Conservation (phyloP, 495 filamentous ascomycete species). For the Trypethelium eluteriae region DNA sequence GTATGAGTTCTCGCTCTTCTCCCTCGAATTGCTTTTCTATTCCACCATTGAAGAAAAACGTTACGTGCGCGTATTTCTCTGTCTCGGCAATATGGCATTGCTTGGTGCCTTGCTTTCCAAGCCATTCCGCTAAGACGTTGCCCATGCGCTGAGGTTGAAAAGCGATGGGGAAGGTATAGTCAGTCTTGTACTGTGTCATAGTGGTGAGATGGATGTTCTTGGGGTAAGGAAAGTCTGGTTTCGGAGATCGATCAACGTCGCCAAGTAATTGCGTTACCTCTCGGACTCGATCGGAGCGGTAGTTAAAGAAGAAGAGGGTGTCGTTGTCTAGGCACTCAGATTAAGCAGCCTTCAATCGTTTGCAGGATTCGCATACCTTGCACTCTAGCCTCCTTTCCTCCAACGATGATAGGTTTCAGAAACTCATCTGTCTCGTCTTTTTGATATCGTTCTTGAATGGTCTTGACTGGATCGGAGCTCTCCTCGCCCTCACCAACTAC, state of each 20-base stretch:
- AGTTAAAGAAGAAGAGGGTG: slow-evolving; percentile 99
- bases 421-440: slow-evolving; percentile 93
- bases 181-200: slow-evolving; percentile 98
- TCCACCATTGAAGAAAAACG: slow-evolving; percentile 99
- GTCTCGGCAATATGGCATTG: slow-evolving; percentile 97
- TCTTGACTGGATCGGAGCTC: slow-evolving; percentile 73
- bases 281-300: slow-evolving; percentile 94
- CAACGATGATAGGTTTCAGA: slow-evolving; percentile 93
- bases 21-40: slow-evolving; percentile 92
- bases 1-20: slow-evolving; percentile 73
- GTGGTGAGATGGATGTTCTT: slow-evolving; percentile 85
- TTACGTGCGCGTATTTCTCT: slow-evolving; percentile 98
- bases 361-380: slow-evolving; percentile 50
- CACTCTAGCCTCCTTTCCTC: slow-evolving; percentile 73
- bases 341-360: slow-evolving; percentile 18
- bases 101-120: slow-evolving; percentile 74
- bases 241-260: slow-evolving; percentile 79
- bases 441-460: slow-evolving; percentile 78
- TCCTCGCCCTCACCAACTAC: slow-evolving; percentile 78
- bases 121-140: slow-evolving; percentile 93
- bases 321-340: slow-evolving; percentile 58
- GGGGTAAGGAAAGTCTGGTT: slow-evolving; percentile 88
- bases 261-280: slow-evolving; percentile 94
- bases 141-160: slow-evolving; percentile 93
- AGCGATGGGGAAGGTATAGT: slow-evolving; percentile 87